A percentile compares a stretch with the other conserved stretches of the same genome.
phyloP scores from a whole-genome alignment of 202 grass and related monocot genomes.

The Panicum hallii region DNA sequence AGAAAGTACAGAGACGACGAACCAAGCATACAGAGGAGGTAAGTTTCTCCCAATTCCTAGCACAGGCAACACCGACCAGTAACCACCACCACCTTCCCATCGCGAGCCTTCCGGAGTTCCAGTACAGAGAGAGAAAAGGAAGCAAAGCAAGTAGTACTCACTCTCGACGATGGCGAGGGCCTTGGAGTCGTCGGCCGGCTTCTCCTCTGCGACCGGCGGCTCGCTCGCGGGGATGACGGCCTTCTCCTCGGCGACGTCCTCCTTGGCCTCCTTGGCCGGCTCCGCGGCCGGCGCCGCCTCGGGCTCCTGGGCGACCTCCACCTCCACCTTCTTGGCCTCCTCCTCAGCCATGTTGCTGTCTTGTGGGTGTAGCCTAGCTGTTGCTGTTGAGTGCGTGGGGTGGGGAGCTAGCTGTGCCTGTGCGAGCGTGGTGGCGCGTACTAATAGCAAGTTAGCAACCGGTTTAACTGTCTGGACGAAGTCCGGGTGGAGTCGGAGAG shows the following conservation, averaged over 20 bases:
- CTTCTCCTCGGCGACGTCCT: constrained; percentile 88
- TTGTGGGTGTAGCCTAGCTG: constrained; percentile 40
- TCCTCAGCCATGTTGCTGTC: constrained; percentile 65
- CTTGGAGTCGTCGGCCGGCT: constrained; percentile 69
- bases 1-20: constrained; percentile 26
- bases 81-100: constrained; percentile 20
- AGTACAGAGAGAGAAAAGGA: background rate
- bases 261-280: constrained; percentile 66
- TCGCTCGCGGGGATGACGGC: constrained; percentile 58
- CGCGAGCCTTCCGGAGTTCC: background rate
- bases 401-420: background rate
- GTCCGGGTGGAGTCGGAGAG: constrained; percentile 23
- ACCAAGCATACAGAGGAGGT: background rate
- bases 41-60: constrained; percentile 14
- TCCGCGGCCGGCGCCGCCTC: constrained; percentile 48
- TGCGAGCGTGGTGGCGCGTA: constrained; percentile 36
- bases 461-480: constrained; percentile 46
- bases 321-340: constrained; percentile 85
- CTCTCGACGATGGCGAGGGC: constrained; percentile 73
- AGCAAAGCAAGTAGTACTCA: constrained; percentile 42
- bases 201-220: constrained; percentile 51
- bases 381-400: constrained; percentile 38
- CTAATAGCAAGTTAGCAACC: constrained; percentile 8
- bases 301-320: constrained; percentile 59
- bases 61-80: background rate